A percentile compares a stretch with the other conserved stretches of the same genome.
These are phyloP conservation scores for Xanthoconium separans DNA, from an alignment of 1,284 basidiomycete species.

Conservation along the genomic window DNA sequence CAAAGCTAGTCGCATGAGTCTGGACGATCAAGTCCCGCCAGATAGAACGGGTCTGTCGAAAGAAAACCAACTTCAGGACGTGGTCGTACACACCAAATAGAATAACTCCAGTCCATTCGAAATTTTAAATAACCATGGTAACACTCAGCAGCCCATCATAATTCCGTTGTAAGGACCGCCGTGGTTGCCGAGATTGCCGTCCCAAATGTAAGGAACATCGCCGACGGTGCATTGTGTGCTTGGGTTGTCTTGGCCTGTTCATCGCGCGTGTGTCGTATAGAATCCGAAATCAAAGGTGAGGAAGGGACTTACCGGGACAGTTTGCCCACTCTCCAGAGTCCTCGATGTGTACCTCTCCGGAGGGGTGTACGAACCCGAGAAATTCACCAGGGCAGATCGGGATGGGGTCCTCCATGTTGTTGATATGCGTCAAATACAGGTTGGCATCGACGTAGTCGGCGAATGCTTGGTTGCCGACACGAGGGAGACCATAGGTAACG, in stretches of 20 bases:
- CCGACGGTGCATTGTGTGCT: slow-evolving; percentile 53
- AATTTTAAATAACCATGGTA: neutral
- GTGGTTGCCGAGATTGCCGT: slow-evolving; percentile 48
- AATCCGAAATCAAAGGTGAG: neutral
- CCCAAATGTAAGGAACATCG: slow-evolving; percentile 53
- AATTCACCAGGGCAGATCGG: slow-evolving; percentile 51
- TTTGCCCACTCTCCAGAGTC: slow-evolving; percentile 45
- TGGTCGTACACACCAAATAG: too few species aligned
- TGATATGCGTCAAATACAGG: slow-evolving; percentile 47
- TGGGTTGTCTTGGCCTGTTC: slow-evolving; percentile 55
- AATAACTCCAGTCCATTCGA: neutral
- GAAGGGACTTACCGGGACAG: slow-evolving; percentile 43
- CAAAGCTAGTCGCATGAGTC: too few species aligned
- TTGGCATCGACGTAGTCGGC: slow-evolving; percentile 57
- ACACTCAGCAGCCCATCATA: slow-evolving; percentile 42
- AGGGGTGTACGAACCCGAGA: slow-evolving; percentile 54
- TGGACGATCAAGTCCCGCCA: too few species aligned
- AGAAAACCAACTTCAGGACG: too few species aligned
- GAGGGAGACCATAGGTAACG: slow-evolving; percentile 56
- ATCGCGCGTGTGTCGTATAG: neutral
- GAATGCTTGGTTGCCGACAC: slow-evolving; percentile 66
- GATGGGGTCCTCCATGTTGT: slow-evolving; percentile 50
- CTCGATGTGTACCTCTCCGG: slow-evolving; percentile 60
- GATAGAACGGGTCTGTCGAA: too few species aligned
- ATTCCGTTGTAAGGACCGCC: slow-evolving; percentile 60